Percentiles rank a stretch among this genome's conserved stretches.
Conservation (phyloP, 495 filamentous ascomycete genomes). For the Staphylotrichum longicolle region DNA sequence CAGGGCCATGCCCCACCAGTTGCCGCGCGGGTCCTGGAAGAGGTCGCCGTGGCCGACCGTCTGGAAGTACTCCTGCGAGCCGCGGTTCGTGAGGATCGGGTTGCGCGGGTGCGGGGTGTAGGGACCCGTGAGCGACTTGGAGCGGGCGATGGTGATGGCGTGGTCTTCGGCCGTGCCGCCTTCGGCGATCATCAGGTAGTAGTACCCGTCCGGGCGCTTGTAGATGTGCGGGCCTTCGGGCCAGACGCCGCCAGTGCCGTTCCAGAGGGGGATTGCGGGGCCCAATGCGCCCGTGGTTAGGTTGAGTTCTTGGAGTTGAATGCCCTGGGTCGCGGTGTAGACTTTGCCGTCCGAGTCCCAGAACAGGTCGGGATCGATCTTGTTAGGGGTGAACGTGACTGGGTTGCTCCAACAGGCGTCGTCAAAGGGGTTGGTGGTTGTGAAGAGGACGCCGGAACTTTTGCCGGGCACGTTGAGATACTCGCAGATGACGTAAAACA, state of each 20-base stretch:
- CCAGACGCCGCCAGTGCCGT: conserved; percentile 51
- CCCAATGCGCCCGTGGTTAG: conserved; percentile 38
- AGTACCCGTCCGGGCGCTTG: conserved; percentile 51
- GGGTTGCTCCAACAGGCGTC: conserved; percentile 41
- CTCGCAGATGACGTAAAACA: conserved; percentile 45
- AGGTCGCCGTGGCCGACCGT: conserved; percentile 50
- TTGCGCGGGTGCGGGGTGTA: conserved; percentile 51
- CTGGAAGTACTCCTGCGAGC: conserved; percentile 49
- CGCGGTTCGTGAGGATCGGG: conserved; percentile 51
- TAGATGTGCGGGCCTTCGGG: conserved; percentile 64
- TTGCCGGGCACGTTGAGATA: conserved; percentile 29
- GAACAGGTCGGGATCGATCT: conserved; percentile 46
- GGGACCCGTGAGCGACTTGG: conserved; percentile 48
- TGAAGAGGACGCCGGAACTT: conserved; percentile 34
- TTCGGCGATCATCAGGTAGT: conserved; percentile 60
- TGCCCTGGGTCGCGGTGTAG: conserved; percentile 43
- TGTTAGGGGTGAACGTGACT: conserved; percentile 34
- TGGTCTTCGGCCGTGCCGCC: conserved; percentile 57
- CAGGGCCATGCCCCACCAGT: conserved; percentile 56
- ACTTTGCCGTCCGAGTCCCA: conserved; percentile 48
- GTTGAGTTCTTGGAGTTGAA: conserved; percentile 45
- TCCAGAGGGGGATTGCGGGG: conserved; percentile 48
- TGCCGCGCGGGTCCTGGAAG: conserved; percentile 48
- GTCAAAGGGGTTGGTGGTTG: conserved; percentile 31
- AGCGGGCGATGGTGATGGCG: conserved; percentile 47